Evolutionary conservation across 768 basidiomycete species (phyloP), one percentile per base, ranked within the genome.

Genomic region (Grammothele lineata): DNA sequence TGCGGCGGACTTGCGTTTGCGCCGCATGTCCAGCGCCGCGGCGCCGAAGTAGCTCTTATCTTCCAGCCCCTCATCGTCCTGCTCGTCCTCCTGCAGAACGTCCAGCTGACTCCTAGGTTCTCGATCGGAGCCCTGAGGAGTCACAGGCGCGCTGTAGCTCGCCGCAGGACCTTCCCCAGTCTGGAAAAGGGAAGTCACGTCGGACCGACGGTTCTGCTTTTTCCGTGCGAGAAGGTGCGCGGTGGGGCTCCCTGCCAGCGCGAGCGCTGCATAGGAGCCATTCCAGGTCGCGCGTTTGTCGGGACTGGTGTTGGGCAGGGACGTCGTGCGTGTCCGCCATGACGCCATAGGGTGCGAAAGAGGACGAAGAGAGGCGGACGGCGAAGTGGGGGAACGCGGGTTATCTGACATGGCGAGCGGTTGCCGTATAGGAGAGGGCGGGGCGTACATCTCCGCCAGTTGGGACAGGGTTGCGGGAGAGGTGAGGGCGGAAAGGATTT

Each of bases 361-460:
- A 0, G 76, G 78, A 44, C 75, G 62, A 33, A 53, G 40, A 2
- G 43, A 24, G 7, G 21, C 37, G 4, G 45, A 37, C 23, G 71
- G 33, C 1, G 42, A 33, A 62, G 26, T 9, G 8, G 51, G 51
- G 1, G 51, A 47, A n/a, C 51, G 51, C 52, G 15, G 72, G 32
- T 45, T 62, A 54, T 56, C 60, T 52, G 49, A 57, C 51, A 70
- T 22, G 23, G 51, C 22, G 60, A 62, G 54, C 55, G 64, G 27
- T 50, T 62, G 54, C 11, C 58, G 59, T 11, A 59, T 51, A 3
- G 86, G 84, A 0, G 84, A 87, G 0, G 87, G 77, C 5, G 90
- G 89, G 0, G 87, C 87, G 62, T 92, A 92, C 90, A 92, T 92
- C 66, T 89, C 89, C 10, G 85, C 71, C 10, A 92, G 73, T 59